A percentile compares a stretch with the other conserved stretches of the same genome.
These are phyloP conservation scores for Acanthochlamys bracteata DNA, from an alignment of 106 monocot species.

Conservation along the genomic window DNA sequence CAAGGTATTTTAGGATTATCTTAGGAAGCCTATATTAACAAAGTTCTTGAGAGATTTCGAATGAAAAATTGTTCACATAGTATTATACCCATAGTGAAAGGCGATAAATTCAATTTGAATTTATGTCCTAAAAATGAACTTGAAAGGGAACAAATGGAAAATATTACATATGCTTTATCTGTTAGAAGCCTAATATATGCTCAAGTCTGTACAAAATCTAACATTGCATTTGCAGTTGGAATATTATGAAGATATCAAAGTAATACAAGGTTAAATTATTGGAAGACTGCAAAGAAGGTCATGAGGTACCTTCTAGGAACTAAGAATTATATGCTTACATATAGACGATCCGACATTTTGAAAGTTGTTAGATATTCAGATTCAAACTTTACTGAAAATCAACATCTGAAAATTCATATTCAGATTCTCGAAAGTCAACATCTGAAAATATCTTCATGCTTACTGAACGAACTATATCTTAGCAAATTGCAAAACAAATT, in stretches of 20 bases:
- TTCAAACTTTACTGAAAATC: conserved; percentile 4
- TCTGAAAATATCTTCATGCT: background rate
- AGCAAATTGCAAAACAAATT: background rate
- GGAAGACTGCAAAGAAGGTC: conserved; percentile 4
- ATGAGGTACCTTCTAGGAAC: conserved; percentile 2
- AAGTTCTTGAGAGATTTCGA: background rate
- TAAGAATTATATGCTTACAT: background rate
- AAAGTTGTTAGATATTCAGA: conserved; percentile 3
- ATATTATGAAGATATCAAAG: conserved; percentile 1
- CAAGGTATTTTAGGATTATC: background rate
- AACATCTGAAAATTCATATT: too few relatives aligned
- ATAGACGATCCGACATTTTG: background rate
- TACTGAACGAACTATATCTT: conserved; percentile 1
- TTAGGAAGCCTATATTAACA: background rate
- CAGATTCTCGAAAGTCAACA: too few relatives aligned
- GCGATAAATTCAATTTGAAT: background rate
- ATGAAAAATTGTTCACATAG: background rate
- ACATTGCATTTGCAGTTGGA: background rate
- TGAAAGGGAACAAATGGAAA: background rate
- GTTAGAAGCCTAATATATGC: conserved; percentile 1
- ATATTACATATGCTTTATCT: background rate
- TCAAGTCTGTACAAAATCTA: background rate
- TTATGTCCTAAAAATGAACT: background rate
- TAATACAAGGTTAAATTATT: background rate
- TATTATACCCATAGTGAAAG: background rate